Conservation (phyloP, 225 moss, liverwort and hornwort species). For the Takakia lepidozioides region DNA sequence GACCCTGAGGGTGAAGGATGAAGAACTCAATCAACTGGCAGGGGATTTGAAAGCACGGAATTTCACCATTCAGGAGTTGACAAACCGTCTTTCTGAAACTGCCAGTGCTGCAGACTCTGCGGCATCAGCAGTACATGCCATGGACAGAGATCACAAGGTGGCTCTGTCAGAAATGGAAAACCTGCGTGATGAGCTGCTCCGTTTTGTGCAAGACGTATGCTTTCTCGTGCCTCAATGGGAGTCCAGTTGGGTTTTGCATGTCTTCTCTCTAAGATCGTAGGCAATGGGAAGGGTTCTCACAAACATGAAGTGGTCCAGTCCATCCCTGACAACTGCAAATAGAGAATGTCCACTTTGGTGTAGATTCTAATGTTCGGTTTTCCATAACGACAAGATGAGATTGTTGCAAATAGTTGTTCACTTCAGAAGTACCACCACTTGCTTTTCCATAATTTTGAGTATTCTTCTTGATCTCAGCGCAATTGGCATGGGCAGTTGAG, state of each 20-base stretch:
- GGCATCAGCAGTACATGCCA: slow-evolving; percentile 36
- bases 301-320: no score
- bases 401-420: no score
- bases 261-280: no score
- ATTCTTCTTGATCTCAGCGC: not conserved
- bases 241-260: no score
- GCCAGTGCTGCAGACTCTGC: slow-evolving; percentile 59
- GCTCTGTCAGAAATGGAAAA: slow-evolving; percentile 43
- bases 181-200: slow-evolving; percentile 42
- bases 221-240: no score
- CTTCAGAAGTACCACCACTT: no score
- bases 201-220: slow-evolving; percentile 57
- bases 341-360: no score
- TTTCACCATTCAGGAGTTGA: slow-evolving; percentile 61
- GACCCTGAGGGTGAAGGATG: slow-evolving; percentile 72
- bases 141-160: slow-evolving; percentile 46
- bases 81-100: slow-evolving; percentile 55
- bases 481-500: no score
- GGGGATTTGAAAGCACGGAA: slow-evolving; percentile 66
- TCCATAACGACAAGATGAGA: no score
- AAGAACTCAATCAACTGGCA: slow-evolving; percentile 67
- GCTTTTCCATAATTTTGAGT: not conserved
- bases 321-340: no score
- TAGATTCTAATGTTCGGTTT: no score
- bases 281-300: no score